Percentiles rank a stretch among this genome's conserved stretches.
Conservation (phyloP, 2,329 filamentous ascomycete species). For the Stromatinia cepivora region DNA sequence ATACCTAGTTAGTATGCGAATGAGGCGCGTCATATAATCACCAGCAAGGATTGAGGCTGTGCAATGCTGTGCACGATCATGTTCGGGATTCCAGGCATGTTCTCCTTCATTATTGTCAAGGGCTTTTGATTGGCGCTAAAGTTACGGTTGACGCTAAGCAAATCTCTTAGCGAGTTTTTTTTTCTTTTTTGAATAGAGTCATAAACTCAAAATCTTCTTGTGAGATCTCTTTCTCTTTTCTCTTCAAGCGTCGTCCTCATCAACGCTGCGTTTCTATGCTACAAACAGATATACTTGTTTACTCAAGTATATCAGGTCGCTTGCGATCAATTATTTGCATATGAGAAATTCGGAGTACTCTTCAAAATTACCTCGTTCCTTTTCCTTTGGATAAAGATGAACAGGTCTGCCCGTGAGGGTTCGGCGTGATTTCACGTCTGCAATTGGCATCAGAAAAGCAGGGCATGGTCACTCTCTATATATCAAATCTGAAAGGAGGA, state of each 20-base stretch:
- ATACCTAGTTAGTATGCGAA: neutral
- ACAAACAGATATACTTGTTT: constrained; percentile 62
- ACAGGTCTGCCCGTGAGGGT: constrained; percentile 78
- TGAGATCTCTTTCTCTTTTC: constrained; percentile 21
- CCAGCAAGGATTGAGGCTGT: constrained; percentile 18
- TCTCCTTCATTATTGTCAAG: neutral
- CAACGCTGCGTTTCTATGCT: constrained; percentile 97
- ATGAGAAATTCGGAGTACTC: constrained; percentile 99
- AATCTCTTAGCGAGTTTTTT: constrained; percentile 7
- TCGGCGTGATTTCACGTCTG: constrained; percentile 79
- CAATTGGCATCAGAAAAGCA: constrained; percentile 94
- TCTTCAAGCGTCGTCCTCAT: constrained; percentile 71
- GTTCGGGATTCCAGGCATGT: neutral
- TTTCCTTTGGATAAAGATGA: constrained; percentile 47
- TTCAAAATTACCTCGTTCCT: constrained; percentile 58
- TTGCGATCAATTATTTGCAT: constrained; percentile 54
- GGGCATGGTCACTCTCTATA: constrained; percentile 46
- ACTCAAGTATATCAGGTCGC: constrained; percentile 39
- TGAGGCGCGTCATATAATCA: constrained; percentile 16
- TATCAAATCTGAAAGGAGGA: constrained; percentile 32
- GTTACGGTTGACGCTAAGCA: constrained; percentile 1
- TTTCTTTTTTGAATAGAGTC: neutral
- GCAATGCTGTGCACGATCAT: neutral
- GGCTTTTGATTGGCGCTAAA: neutral
- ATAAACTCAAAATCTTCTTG: neutral